phyloP scores from a whole-genome alignment of 345 rosid species.

The Brassica juncea region DNA sequence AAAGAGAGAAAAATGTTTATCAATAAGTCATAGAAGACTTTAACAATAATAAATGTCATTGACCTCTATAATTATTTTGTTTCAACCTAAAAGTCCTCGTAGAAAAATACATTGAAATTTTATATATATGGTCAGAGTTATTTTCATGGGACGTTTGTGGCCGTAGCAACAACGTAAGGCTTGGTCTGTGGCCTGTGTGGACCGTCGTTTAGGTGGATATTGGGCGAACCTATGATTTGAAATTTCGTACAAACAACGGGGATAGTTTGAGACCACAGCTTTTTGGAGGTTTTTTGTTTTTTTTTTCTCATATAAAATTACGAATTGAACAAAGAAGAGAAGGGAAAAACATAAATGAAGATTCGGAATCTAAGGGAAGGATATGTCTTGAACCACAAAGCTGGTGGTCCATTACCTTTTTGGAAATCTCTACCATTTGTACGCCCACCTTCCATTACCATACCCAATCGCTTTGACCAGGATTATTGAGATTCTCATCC shows the following conservation, averaged over 20 bases:
- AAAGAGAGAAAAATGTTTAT: not conserved
- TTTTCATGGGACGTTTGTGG: conserved; percentile 8
- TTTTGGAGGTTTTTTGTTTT: too few relatives aligned
- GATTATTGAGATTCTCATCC: conserved; percentile 50
- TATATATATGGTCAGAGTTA: not conserved
- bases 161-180: conserved; percentile 22
- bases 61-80: not conserved
- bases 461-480: conserved; percentile 61
- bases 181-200: not conserved
- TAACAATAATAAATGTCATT: not conserved
- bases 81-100: not conserved
- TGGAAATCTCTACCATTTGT: too few relatives aligned
- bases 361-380: too few relatives aligned
- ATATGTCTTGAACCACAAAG: too few relatives aligned
- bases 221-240: not conserved
- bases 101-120: not conserved
- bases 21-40: not conserved
- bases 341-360: too few relatives aligned
- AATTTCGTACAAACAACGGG: not conserved
- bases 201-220: conserved; percentile 19
- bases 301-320: too few relatives aligned
- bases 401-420: too few relatives aligned
- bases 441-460: not conserved
- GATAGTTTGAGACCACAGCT: not conserved
- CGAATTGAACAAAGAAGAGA: too few relatives aligned